phyloP scores from a whole-genome alignment of 75 land plant genomes.

The Picea sitchensis region DNA sequence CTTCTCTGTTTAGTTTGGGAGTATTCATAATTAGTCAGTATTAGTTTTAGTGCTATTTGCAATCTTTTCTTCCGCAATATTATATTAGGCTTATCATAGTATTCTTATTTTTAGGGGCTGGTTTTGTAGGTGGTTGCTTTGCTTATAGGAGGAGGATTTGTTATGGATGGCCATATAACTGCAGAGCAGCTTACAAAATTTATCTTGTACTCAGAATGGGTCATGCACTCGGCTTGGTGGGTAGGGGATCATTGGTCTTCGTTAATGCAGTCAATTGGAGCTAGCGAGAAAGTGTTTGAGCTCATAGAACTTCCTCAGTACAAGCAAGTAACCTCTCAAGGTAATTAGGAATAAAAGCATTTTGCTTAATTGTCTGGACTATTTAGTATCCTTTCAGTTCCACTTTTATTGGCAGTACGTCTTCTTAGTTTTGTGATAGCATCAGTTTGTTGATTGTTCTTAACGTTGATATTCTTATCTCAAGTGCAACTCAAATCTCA shows the following conservation, averaged over 20 bases:
- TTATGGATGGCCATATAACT: constrained; percentile 68
- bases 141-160: constrained; percentile 72
- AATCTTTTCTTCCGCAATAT: not conserved
- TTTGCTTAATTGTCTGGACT: no score
- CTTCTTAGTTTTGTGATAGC: no score
- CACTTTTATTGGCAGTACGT: not conserved
- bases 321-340: constrained; percentile 43
- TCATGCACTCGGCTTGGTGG: constrained; percentile 94
- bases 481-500: no score
- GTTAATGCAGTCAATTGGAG: constrained; percentile 92
- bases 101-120: constrained; percentile 25
- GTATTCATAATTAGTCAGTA: not conserved
- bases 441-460: no score
- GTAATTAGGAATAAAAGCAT: constrained; percentile 33
- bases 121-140: constrained; percentile 80
- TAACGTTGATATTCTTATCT: no score
- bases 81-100: not conserved
- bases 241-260: constrained; percentile 85
- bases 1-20: not conserved
- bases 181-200: constrained; percentile 94
- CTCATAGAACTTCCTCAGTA: constrained; percentile 79
- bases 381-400: not conserved
- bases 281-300: constrained; percentile 92
- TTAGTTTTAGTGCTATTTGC: not conserved
- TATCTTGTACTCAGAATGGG: constrained; percentile 87